These are phyloP conservation scores for Phanerodontia chrysosporium DNA, from an alignment of 768 basidiomycete genomes.

Conservation along the genomic window DNA sequence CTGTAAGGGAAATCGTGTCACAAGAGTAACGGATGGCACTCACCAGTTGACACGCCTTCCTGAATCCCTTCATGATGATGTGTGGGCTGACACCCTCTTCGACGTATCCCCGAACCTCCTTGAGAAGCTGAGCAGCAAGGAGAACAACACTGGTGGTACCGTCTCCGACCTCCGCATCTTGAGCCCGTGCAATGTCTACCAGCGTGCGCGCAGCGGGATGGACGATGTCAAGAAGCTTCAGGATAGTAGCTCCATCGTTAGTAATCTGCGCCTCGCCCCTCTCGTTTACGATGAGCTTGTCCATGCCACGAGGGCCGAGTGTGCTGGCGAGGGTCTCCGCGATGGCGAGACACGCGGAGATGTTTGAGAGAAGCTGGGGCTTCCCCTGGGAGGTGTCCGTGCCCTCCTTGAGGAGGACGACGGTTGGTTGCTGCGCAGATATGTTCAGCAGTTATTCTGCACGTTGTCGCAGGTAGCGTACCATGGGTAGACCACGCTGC, in stretches of 20 bases:
- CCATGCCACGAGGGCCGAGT: slow-evolving; percentile 98
- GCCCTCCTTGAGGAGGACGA: slow-evolving; percentile 93
- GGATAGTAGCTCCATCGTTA: slow-evolving; percentile 98
- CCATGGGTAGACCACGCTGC: slow-evolving; percentile 84
- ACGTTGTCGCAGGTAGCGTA: slow-evolving; percentile 25
- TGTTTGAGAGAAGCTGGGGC: slow-evolving; percentile 89
- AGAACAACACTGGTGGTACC: slow-evolving; percentile 97
- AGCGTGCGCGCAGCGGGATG: slow-evolving; percentile 98
- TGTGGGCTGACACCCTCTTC: slow-evolving; percentile 98
- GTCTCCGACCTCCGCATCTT: slow-evolving; percentile 98
- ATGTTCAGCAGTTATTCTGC: slow-evolving; percentile 8
- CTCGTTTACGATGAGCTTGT: slow-evolving; percentile 92
- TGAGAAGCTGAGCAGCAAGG: slow-evolving; percentile 89
- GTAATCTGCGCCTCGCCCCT: slow-evolving; percentile 97
- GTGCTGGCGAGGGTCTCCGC: slow-evolving; percentile 89
- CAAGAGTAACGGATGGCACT: slow-evolving; percentile 20
- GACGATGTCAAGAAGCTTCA: slow-evolving; percentile 95
- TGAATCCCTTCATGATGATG: slow-evolving; percentile 95
- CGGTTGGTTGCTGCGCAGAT: slow-evolving; percentile 82
- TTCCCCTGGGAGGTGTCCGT: slow-evolving; percentile 96
- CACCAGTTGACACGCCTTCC: slow-evolving; percentile 83
- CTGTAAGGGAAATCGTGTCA: background rate
- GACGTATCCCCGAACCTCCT: slow-evolving; percentile 86
- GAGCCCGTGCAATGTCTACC: slow-evolving; percentile 96
- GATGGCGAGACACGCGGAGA: slow-evolving; percentile 93